Percentiles rank a stretch among this genome's conserved stretches.
phyloP scores from a whole-genome alignment of 495 filamentous ascomycete species.

The Penicillium longicatenatum region DNA sequence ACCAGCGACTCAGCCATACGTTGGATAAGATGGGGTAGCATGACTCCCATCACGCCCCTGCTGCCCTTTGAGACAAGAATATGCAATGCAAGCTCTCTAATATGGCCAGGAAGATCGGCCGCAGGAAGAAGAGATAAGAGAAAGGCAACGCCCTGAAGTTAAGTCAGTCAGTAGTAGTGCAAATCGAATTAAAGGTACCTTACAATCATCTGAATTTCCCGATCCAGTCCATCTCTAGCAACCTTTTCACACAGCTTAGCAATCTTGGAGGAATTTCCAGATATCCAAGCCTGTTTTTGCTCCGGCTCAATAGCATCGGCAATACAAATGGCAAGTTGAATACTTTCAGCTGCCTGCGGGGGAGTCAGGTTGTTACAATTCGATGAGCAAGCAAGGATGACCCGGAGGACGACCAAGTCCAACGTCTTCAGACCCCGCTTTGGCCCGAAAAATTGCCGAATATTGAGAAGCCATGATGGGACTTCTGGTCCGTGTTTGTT shows the following conservation, averaged over 20 bases:
- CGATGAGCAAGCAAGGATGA: slow-evolving; percentile 54
- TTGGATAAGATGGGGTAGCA: slow-evolving; percentile 28
- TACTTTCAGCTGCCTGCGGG: slow-evolving; percentile 46
- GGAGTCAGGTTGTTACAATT: slow-evolving; percentile 36
- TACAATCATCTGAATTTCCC: slow-evolving; percentile 48
- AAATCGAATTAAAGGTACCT: not conserved
- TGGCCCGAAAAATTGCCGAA: slow-evolving; percentile 50
- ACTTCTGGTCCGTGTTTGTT: slow-evolving; percentile 18
- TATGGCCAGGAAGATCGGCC: slow-evolving; percentile 24
- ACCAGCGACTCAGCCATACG: slow-evolving; percentile 26
- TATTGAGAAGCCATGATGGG: slow-evolving; percentile 40
- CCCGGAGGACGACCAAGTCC: slow-evolving; percentile 54
- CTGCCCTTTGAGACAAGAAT: slow-evolving; percentile 35
- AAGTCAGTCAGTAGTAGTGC: not conserved
- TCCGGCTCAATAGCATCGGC: slow-evolving; percentile 43
- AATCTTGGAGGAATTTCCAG: slow-evolving; percentile 41
- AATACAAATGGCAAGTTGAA: slow-evolving; percentile 53
- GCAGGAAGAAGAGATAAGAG: slow-evolving; percentile 33
- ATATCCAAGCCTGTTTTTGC: slow-evolving; percentile 48
- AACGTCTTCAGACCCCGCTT: slow-evolving; percentile 56
- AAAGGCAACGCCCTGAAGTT: slow-evolving; percentile 40
- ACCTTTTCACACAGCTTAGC: slow-evolving; percentile 57
- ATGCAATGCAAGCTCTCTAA: slow-evolving; percentile 27
- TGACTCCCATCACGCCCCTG: slow-evolving; percentile 16
- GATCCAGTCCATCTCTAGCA: slow-evolving; percentile 37